Evolutionary conservation across 768 basidiomycete genomes (phyloP), one percentile per base, ranked within the genome.

Genomic region (Rhizopogon sp.): DNA sequence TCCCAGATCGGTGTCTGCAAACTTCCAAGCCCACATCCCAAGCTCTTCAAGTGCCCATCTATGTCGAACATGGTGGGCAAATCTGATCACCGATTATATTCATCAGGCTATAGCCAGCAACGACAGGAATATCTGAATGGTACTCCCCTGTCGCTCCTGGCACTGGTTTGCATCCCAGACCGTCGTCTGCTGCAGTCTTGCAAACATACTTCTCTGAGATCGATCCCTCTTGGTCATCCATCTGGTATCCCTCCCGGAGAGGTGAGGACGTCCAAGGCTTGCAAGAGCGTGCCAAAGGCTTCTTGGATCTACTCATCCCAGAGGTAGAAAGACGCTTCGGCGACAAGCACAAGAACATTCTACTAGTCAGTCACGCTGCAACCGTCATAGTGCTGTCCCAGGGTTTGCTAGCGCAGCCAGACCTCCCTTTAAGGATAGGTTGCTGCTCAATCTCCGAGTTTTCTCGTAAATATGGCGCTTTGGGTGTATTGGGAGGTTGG

Each of bases 1-100:
- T 17, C 8, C 37, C 60, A 92, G 90, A 93, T 71, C 87, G 92
- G n/a, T 93, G 92, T 67, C 73, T 93, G 22, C 91, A 94, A 66
- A 94, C 92, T 0, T 72, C 85, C 1, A 74, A 78, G 33, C 90
- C 92, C 2, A 71, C 78, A 3, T 80, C 92, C 14, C 66, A 72
- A 39, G 79, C 81, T 0, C 75, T 93, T 17, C 72, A 74, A 13
- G 57, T 92, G 3, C 89, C 91, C 1, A 79, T 93, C 50, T 87
- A 80, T 58, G 79, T 88, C 13, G 92, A 94, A 62, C 90, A 92
- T 60, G 92, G 91, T 83, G 22, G 35, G 47, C 22, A 37, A 37
- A 37, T 33, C 47, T 51, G 44, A 45, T 37, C 28, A 11, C 41
- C 39, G 14, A 9, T 37, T 47, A n/a, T 20, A 10, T 41, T 17